A percentile compares a stretch with the other conserved stretches of the same genome.
Evolutionary conservation across 768 basidiomycete species (phyloP).

Genomic region (Lactarius pseudohatsudake): DNA sequence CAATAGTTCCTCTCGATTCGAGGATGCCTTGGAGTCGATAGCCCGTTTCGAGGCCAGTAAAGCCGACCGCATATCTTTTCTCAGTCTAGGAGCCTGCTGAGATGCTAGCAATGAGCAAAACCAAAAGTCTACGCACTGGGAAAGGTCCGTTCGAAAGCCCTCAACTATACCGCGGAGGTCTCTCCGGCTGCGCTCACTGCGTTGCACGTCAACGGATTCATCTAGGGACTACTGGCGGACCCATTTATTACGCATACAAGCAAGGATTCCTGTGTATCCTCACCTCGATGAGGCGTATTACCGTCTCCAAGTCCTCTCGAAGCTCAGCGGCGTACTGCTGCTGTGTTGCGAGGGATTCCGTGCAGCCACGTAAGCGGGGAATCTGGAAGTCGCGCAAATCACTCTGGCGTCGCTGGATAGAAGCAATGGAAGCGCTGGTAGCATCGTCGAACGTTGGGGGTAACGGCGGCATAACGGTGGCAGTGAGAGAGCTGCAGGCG

Average conservation of each 20-base stretch:
- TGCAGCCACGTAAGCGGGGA: conserved; percentile 67
- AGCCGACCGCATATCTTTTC: conserved; percentile 64
- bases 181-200: conserved; percentile 49
- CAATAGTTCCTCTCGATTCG: conserved; percentile 70
- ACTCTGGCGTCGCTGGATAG: conserved; percentile 52
- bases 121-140: conserved; percentile 46
- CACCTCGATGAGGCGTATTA: conserved; percentile 71
- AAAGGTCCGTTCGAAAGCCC: conserved; percentile 47
- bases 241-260: conserved; percentile 45
- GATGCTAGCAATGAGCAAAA: background rate
- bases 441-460: conserved; percentile 55
- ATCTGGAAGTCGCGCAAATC: conserved; percentile 74
- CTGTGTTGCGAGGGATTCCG: conserved; percentile 67
- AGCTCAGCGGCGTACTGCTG: conserved; percentile 74
- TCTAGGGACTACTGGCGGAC: conserved; percentile 55
- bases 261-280: background rate
- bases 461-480: conserved; percentile 57
- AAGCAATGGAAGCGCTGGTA: conserved; percentile 48
- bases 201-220: conserved; percentile 70
- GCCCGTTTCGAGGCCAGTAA: conserved; percentile 70
- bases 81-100: conserved; percentile 43
- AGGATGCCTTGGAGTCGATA: conserved; percentile 60
- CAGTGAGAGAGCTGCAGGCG: background rate
- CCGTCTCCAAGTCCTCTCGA: conserved; percentile 67
- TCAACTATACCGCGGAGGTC: conserved; percentile 53